phyloP scores from a whole-genome alignment of 805 yeast species.

The Candida pseudofarinosa region DNA sequence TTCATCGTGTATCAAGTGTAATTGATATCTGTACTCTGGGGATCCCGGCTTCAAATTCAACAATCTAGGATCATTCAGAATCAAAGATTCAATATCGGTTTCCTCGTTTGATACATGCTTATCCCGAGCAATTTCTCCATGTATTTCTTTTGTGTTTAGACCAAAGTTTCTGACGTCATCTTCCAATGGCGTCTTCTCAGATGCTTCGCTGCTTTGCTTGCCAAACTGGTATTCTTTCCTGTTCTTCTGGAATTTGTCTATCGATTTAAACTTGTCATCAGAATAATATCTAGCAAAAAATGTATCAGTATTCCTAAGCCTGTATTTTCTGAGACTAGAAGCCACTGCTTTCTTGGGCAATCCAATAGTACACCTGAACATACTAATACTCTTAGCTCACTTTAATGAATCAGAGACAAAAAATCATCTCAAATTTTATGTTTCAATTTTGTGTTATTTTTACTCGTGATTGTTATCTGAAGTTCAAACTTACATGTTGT shows the following conservation, averaged over 20 bases:
- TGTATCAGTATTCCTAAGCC: background rate
- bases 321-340: background rate
- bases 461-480: no score
- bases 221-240: constrained; percentile 29
- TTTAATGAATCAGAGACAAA: background rate
- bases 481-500: no score
- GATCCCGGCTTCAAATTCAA: constrained; percentile 23
- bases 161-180: constrained; percentile 8
- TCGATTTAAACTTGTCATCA: constrained; percentile 9
- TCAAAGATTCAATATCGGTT: constrained; percentile 16
- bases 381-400: background rate
- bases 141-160: constrained; percentile 2
- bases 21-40: constrained; percentile 34
- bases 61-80: constrained; percentile 31
- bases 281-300: constrained; percentile 3
- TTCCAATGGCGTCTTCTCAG: background rate
- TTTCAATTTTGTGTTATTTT: background rate
- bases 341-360: background rate
- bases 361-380: constrained; percentile 1
- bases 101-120: constrained; percentile 13
- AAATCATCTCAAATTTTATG: background rate
- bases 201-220: background rate
- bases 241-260: constrained; percentile 36
- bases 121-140: constrained; percentile 5
- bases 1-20: constrained; percentile 24